These are phyloP conservation scores for Patellifolia procumbens DNA, from an alignment of 179 eudicot genomes.

Conservation along the genomic window DNA sequence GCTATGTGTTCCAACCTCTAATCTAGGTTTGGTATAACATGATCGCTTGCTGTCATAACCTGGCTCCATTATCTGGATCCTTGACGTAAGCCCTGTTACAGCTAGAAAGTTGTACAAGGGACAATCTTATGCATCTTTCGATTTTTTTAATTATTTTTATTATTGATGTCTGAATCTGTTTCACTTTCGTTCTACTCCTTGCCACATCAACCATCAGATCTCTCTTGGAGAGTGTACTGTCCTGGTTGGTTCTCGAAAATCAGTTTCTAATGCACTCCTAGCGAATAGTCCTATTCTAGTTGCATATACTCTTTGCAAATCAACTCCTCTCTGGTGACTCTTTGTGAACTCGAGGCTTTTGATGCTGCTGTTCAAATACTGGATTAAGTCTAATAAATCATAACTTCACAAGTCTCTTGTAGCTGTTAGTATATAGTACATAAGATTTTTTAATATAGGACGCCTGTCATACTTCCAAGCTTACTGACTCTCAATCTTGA, in stretches of 20 bases:
- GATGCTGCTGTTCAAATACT: neutral
- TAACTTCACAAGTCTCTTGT: neutral
- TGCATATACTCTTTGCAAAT: neutral
- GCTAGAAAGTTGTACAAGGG: neutral
- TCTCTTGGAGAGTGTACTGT: neutral
- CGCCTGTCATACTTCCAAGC: neutral
- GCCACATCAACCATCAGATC: neutral
- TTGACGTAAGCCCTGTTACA: neutral
- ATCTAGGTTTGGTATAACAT: neutral
- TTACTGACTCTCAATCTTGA: constrained; percentile 22
- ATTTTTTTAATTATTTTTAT: neutral
- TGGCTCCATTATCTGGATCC: neutral
- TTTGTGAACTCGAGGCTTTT: neutral
- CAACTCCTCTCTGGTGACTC: neutral
- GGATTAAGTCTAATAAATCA: neutral
- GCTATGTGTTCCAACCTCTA: neutral
- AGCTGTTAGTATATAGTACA: neutral
- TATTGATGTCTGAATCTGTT: neutral
- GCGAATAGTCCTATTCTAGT: too few relatives aligned
- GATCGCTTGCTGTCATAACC: neutral
- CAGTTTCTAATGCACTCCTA: neutral
- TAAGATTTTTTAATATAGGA: neutral
- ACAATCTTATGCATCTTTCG: neutral
- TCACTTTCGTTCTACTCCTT: neutral
- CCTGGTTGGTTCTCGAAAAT: neutral